phyloP scores from a whole-genome alignment of 2,329 filamentous ascomycete species.

The Hirsutella rhossiliensis region DNA sequence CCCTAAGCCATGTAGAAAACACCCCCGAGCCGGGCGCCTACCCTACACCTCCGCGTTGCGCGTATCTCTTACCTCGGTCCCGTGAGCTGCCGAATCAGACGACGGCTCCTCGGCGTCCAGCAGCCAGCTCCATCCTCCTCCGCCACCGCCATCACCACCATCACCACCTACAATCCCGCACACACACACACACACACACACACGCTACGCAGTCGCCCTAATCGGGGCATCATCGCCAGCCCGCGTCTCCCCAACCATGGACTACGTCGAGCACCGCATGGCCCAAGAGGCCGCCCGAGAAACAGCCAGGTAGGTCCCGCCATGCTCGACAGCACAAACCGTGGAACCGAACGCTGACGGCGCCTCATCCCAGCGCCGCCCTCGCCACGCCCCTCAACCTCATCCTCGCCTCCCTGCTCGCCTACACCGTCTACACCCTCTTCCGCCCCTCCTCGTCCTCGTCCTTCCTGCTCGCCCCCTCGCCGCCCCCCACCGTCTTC shows the following conservation, averaged over 20 bases:
- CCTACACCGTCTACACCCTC: conserved; percentile 45
- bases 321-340: neutral
- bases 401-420: conserved; percentile 41
- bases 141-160: neutral
- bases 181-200: neutral
- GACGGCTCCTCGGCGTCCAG: too few relatives aligned
- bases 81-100: too few relatives aligned
- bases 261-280: conserved; percentile 45
- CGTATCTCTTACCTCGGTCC: neutral
- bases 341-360: neutral
- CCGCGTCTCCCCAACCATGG: conserved; percentile 29
- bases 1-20: too few relatives aligned
- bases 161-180: neutral
- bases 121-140: too few relatives aligned
- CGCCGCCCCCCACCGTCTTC: conserved; percentile 51
- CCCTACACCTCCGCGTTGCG: neutral
- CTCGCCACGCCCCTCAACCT: conserved; percentile 52
- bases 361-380: conserved; percentile 18
- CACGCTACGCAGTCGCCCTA: neutral
- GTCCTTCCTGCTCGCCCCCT: conserved; percentile 45
- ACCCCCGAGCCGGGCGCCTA: too few relatives aligned
- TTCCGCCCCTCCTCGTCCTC: conserved; percentile 49
- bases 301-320: conserved; percentile 18
- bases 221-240: too few relatives aligned
- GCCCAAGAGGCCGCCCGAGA: conserved; percentile 38